Base-by-base conservation (phyloP, 331 rosid species). In the Dryas integrifolia region DNA sequence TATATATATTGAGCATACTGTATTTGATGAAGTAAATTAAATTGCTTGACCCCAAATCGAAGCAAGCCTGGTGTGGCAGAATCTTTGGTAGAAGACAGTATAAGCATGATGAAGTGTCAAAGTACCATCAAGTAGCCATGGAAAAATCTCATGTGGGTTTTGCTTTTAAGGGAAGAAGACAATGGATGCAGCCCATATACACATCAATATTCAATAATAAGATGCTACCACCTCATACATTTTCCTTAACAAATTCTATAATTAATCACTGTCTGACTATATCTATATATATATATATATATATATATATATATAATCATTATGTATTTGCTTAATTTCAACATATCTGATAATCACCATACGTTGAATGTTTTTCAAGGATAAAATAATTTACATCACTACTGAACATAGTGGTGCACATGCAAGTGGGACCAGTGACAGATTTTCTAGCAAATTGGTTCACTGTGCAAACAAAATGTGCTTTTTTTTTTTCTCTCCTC, bases 91-190 rank as follows among this genome's bases (percentile, higher is more conserved):
- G 18, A 72, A 35, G 53, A 21, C 45, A 8, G 51, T 21, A 38
- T 69, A 39, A 65, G 74, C 38, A 72, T 2, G 21, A 52, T 44
- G 18, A 57, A 47, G 70, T 70, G 76, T 49, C 63, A 67, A 24
- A 50, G 59, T 45, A 41, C 47, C 45, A 64, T 72, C 62, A 70
- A 35, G 38, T 52, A 53, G 66, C 73, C 76, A 75, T 53, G 24
- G 64, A 67, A 65, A 79, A 43, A 40, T 46, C 75, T 80, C 83
- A 79, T 79, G 77, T 78, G 83, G 86, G 70, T 63, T 83, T 83
- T 75, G 81, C 82, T 60, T 30, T 41, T 38, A 1, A 43, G 47
- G 78, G 79, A 82, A 61, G 46, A 70, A 11, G 85, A 82, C 87
- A 88, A 80, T 12, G 9, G 47, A 76, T 53, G 79, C 79, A 66